A percentile compares a stretch with the other conserved stretches of the same genome.
phyloP scores from a whole-genome alignment of 164 flowering plant species.

The Chloranthus sessilifolius region DNA sequence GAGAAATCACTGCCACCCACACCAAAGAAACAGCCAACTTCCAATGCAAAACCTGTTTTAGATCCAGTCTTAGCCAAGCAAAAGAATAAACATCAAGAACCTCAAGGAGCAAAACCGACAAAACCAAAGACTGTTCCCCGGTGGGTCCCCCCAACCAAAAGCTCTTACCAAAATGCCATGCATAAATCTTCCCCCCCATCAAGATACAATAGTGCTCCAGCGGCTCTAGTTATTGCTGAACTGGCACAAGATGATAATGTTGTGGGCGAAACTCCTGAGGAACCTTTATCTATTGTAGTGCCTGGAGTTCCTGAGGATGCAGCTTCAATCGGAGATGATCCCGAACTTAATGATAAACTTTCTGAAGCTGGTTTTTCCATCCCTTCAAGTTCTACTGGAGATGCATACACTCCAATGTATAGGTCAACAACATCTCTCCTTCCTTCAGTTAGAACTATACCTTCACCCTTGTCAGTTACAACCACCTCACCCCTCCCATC shows the following conservation, averaged over 20 bases:
- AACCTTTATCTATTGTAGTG: conserved; percentile 14
- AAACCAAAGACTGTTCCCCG: conserved; percentile 50
- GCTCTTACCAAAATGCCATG: conserved; percentile 44
- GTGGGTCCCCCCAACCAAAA: conserved; percentile 68
- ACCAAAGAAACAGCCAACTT: conserved; percentile 10
- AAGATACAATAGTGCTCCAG: conserved; percentile 72
- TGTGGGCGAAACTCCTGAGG: conserved; percentile 21
- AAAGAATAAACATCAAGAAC: conserved; percentile 42
- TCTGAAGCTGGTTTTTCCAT: conserved; percentile 10
- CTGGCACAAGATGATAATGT: conserved; percentile 35
- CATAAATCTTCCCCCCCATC: conserved; percentile 60
- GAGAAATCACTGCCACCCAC: conserved; percentile 21
- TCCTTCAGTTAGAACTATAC: neutral
- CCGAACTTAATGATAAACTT: conserved; percentile 3
- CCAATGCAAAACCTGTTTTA: conserved; percentile 2
- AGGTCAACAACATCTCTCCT: neutral
- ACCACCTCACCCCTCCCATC: neutral
- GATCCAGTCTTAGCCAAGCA: conserved; percentile 33
- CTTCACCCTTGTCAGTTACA: neutral
- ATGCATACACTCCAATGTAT: neutral
- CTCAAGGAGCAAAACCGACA: conserved; percentile 17
- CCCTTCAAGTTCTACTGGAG: conserved; percentile 4
- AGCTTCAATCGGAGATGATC: conserved; percentile 14
- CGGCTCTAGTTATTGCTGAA: conserved; percentile 34
- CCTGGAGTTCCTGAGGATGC: conserved; percentile 10